phyloP scores from a whole-genome alignment of 345 rosid species.

The Ceriops zippeliana region DNA sequence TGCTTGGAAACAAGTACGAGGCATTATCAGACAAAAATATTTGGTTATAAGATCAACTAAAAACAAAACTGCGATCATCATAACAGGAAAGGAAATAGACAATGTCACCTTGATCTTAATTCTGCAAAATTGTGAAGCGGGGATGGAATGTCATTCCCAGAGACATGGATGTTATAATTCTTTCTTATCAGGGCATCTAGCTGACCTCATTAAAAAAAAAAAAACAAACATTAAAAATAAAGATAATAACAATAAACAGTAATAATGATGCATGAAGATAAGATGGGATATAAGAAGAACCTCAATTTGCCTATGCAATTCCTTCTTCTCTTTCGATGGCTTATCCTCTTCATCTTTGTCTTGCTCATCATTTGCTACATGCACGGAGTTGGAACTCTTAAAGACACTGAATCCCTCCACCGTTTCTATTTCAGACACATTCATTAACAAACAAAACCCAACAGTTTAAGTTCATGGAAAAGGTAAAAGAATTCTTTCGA shows the following conservation, averaged over 20 bases:
- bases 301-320: constrained; percentile 58
- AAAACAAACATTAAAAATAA: background rate
- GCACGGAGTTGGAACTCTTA: constrained; percentile 42
- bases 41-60: background rate
- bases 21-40: background rate
- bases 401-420: constrained; percentile 85
- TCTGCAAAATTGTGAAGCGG: constrained; percentile 70
- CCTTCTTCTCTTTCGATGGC: constrained; percentile 44
- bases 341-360: constrained; percentile 26
- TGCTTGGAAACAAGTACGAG: background rate
- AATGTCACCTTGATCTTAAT: constrained; percentile 54
- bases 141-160: constrained; percentile 70
- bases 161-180: constrained; percentile 67
- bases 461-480: background rate
- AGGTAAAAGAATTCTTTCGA: background rate
- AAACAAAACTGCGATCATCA: background rate
- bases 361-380: constrained; percentile 18
- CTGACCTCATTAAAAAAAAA: constrained; percentile 34
- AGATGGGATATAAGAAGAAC: constrained; percentile 30
- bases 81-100: constrained; percentile 7
- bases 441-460: background rate
- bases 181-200: constrained; percentile 67
- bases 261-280: background rate
- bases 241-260: background rate
- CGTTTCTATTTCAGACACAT: constrained; percentile 27